These are phyloP conservation scores for Syncephalastrum racemosum DNA, from an alignment of 371 early-diverging fungal genomes.

Conservation along the genomic window DNA sequence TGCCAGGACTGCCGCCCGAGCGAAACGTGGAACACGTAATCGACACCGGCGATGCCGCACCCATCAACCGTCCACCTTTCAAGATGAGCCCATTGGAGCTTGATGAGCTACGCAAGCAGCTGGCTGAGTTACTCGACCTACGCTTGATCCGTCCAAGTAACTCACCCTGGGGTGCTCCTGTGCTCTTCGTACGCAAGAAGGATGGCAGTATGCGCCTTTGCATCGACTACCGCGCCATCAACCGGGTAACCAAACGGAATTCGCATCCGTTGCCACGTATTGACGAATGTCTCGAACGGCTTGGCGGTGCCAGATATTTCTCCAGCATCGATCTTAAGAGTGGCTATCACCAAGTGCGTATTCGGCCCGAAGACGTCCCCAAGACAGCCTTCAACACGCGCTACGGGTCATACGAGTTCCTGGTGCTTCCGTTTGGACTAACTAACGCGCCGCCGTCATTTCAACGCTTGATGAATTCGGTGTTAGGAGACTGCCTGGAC, in stretches of 20 bases:
- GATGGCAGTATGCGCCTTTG: constrained; percentile 34
- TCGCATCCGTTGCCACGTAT: constrained; percentile 43
- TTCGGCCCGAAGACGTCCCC: constrained; percentile 16
- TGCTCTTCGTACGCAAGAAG: too few species aligned
- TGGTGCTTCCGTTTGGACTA: constrained; percentile 52
- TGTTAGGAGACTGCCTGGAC: constrained; percentile 37
- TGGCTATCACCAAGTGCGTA: constrained; percentile 43
- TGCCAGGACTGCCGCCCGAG: constrained; percentile 11
- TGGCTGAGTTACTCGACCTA: constrained; percentile 16
- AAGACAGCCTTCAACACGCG: constrained; percentile 35
- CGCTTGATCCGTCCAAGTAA: constrained; percentile 12
- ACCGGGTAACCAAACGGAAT: constrained; percentile 41
- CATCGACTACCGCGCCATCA: constrained; percentile 51
- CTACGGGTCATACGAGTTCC: constrained; percentile 44
- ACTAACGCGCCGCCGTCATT: constrained; percentile 49
- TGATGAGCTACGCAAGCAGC: constrained; percentile 12
- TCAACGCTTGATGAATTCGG: constrained; percentile 36
- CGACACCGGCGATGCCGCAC: constrained; percentile 9
- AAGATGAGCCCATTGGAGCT: constrained; percentile 6
- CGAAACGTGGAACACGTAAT: constrained; percentile 16
- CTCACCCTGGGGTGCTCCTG: constrained; percentile 42
- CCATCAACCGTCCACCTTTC: constrained; percentile 9
- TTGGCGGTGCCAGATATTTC: constrained; percentile 36
- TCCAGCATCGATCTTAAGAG: constrained; percentile 46
- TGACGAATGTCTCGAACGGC: constrained; percentile 42